A percentile compares a stretch with the other conserved stretches of the same genome.
These are phyloP conservation scores for Alternaria consortialis DNA, from an alignment of 2,329 filamentous ascomycete species.

Conservation along the genomic window DNA sequence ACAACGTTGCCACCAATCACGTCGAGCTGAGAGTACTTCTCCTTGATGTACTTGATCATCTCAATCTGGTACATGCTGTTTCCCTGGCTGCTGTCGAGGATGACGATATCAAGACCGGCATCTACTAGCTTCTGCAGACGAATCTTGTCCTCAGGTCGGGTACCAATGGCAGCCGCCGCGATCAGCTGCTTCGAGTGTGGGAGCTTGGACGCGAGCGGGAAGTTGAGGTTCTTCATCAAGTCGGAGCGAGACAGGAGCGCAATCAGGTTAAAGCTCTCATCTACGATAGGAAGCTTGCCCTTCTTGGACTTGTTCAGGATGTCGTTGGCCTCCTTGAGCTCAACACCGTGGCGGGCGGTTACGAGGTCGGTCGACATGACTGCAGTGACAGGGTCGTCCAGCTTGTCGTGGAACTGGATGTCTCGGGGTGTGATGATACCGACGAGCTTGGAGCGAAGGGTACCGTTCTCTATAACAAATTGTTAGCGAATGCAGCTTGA, in stretches of 20 bases:
- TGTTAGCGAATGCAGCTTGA: constrained; percentile 32
- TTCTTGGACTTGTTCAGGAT: constrained; percentile 97
- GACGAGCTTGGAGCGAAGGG: constrained; percentile 91
- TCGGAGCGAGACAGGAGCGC: constrained; percentile 69
- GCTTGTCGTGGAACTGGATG: constrained; percentile 91
- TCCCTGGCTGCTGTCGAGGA: constrained; percentile 95
- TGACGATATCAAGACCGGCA: constrained; percentile 91
- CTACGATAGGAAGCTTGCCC: constrained; percentile 94
- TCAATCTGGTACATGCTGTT: constrained; percentile 99
- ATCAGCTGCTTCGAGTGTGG: constrained; percentile 97
- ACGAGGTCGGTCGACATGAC: constrained; percentile 97
- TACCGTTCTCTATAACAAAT: constrained; percentile 77
- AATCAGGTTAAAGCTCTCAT: constrained; percentile 79
- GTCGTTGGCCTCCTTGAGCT: constrained; percentile 86
- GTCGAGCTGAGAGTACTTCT: constrained; percentile 83
- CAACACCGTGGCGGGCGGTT: constrained; percentile 84
- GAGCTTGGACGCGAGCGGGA: constrained; percentile 94
- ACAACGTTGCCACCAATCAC: constrained; percentile 99
- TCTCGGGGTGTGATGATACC: constrained; percentile 98
- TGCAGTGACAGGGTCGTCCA: constrained; percentile 75
- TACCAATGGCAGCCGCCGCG: constrained; percentile 93
- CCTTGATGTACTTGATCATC: constrained; percentile 97
- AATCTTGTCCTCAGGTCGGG: constrained; percentile 88
- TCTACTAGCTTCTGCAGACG: constrained; percentile 89
- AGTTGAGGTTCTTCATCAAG: constrained; percentile 98